These are phyloP conservation scores for Exophiala dermatitidis DNA, from an alignment of 2,329 filamentous ascomycete species.

Conservation along the genomic window DNA sequence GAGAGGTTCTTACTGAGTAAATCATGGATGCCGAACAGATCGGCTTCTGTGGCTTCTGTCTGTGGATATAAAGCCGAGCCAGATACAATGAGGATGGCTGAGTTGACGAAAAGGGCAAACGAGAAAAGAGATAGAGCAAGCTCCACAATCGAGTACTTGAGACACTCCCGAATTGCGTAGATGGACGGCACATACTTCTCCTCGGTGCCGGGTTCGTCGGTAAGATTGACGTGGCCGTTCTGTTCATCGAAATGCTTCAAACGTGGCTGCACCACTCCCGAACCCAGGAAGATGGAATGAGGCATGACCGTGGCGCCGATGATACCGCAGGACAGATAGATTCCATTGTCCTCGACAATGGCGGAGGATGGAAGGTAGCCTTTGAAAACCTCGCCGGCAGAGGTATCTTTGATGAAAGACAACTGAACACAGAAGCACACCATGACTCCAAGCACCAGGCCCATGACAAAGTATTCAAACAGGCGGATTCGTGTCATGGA, in stretches of 20 bases:
- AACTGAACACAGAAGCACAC: slow-evolving; percentile 53
- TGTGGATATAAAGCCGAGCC: slow-evolving; percentile 66
- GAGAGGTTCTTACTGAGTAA: slow-evolving; percentile 63
- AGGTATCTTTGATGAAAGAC: slow-evolving; percentile 44
- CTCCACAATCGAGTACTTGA: slow-evolving; percentile 67
- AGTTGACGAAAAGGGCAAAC: slow-evolving; percentile 79
- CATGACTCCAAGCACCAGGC: slow-evolving; percentile 49
- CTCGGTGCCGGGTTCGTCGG: slow-evolving; percentile 36
- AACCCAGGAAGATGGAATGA: slow-evolving; percentile 53
- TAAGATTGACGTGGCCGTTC: slow-evolving; percentile 28
- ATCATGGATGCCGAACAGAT: slow-evolving; percentile 76
- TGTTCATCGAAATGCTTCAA: slow-evolving; percentile 43
- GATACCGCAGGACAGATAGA: slow-evolving; percentile 50
- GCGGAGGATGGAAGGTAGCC: slow-evolving; percentile 51
- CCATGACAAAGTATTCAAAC: slow-evolving; percentile 51
- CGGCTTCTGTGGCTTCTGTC: slow-evolving; percentile 56
- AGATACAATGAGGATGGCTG: slow-evolving; percentile 71
- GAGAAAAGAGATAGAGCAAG: slow-evolving; percentile 67
- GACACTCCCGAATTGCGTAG: slow-evolving; percentile 63
- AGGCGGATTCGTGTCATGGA: slow-evolving; percentile 46
- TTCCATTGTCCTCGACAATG: slow-evolving; percentile 45
- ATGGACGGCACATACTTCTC: slow-evolving; percentile 63
- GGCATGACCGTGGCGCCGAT: slow-evolving; percentile 53
- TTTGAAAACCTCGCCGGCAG: slow-evolving; percentile 47
- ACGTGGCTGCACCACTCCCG: slow-evolving; percentile 50